Percentiles rank a stretch among this genome's conserved stretches.
These are phyloP conservation scores for Senna tora DNA, from an alignment of 306 rosid species.

Conservation along the genomic window DNA sequence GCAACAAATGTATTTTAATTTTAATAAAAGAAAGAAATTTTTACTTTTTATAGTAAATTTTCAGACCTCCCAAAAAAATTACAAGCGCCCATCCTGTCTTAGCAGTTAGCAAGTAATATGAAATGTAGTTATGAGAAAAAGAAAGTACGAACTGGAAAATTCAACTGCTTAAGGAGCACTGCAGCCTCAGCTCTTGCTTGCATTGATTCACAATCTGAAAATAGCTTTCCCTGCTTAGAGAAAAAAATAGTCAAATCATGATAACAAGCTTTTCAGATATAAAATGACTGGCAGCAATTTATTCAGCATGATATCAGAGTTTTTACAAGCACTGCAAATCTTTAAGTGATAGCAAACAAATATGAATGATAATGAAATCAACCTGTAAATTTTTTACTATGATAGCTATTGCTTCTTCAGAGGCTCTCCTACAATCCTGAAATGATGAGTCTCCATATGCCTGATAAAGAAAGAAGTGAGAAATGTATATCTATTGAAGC, in stretches of 20 bases:
- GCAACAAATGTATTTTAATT: background rate
- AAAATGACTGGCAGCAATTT: conserved; percentile 8
- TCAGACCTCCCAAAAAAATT: conserved; percentile 16
- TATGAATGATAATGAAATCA: conserved; percentile 24
- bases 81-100: conserved; percentile 16
- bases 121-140: conserved; percentile 8
- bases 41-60: conserved; percentile 12
- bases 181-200: conserved; percentile 97
- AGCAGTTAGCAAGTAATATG: conserved; percentile 9
- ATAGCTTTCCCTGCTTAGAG: conserved; percentile 76
- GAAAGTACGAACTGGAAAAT: conserved; percentile 74
- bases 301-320: conserved; percentile 23
- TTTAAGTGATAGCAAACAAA: background rate
- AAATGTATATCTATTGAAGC: conserved; percentile 30
- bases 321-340: conserved; percentile 13
- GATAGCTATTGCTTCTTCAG: conserved; percentile 82
- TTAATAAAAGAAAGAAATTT: background rate
- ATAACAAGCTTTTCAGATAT: conserved; percentile 17
- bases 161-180: conserved; percentile 89
- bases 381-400: conserved; percentile 83
- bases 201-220: conserved; percentile 88
- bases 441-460: conserved; percentile 93
- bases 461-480: conserved; percentile 44
- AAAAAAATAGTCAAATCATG: conserved; percentile 39
- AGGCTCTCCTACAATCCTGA: conserved; percentile 85